Base-by-base conservation (phyloP, 2,329 filamentous ascomycete species). In the Lasiodiplodia sp. region DNA sequence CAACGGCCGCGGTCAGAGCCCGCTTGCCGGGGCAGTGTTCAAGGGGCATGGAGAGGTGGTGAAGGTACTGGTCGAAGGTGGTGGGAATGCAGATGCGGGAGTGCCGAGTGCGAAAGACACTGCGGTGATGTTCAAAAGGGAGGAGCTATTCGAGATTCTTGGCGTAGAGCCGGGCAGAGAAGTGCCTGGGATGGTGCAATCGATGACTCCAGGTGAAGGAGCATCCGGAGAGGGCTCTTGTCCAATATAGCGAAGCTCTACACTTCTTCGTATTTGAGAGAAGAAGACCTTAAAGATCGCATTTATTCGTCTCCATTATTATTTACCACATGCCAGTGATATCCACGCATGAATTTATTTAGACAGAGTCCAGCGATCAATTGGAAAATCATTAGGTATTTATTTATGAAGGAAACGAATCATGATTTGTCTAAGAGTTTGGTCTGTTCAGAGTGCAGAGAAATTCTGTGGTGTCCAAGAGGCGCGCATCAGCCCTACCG, bases 1-100 rank as follows among this genome's bases (percentile, higher is more conserved):
- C 34, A 93, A 93, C 71, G 90, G 90, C 70, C 80, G 87, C 55
- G 88, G 88, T 0, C 91, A 93, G 79, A 91, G 88, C 70, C 88
- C 89, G 0, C 81, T 93, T 3, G 90, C 90, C 0, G 91, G 91
- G 0, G 90, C 90, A 0, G 88, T 93, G 10, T 93, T 93, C 77
- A 93, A 93, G 78, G 87, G 87, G 12, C 89, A 91, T 74, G 85
- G 87, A 67, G 86, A 85, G 4, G 87, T 92, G 2, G 85, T 92
- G 11, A 86, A 87, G 75, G 85, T 80, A 47, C 65, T 87, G 69
- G 78, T 79, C 67, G 79, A 83, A 51, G 78, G 74, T 1, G 82
- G 80, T 2, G 83, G 81, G 66, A 80, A 83, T 73, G 58, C 82
- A 4, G 67, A 70, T 25, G 73, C 73, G 14, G 83, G 83, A 18